Evolutionary conservation across 192 early-diverging fungal genomes (phyloP), one percentile per base, ranked within the genome.

Genomic region (Jimgerdemannia flammicorona): DNA sequence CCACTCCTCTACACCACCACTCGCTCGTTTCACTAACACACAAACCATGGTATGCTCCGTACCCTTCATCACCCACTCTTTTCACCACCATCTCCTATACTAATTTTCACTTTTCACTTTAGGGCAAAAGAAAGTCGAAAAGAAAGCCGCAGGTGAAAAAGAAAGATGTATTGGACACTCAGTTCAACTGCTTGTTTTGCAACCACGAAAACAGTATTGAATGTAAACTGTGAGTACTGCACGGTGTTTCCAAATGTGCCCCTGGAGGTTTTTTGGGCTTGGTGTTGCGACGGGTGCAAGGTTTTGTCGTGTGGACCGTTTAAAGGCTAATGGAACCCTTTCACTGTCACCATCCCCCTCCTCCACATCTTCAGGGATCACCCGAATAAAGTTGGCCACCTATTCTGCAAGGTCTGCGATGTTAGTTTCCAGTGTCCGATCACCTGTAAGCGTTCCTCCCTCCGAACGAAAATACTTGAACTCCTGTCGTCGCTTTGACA

Each of bases 121-220:
- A 82, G 93, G 92, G 93, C n/a, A 94, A 95, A 78, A 83, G 92
- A 72, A 93, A 93, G 77, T 81, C 89, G 64, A 87, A 91, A 44
- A 87, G 94, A 80, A 94, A 95, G 84, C 82, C 89, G 3, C 84
- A 81, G 41, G 87, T 83, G 71, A 88, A 86, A 75, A 80, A 89
- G 65, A 90, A 91, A 79, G 77, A 81, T 20, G 87, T 79, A 54
- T 87, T 96, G 10, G 93, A 93, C 79, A 91, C 86, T 42, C 83
- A 87, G 70, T 96, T 97, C 75, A 81, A 86, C 64, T 97, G 95
- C 66, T 84, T 95, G 17, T 94, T 92, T 71, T 97, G 96, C 85
- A 94, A 93, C 79, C 96, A 97, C 78, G 95, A 96, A 71, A 88
- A 90, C 44, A 89, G 91, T 11, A 88, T 97, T 43, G 80, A 83